Base-by-base conservation (phyloP, 768 basidiomycete species). In the Dacryopinax spathularia region DNA sequence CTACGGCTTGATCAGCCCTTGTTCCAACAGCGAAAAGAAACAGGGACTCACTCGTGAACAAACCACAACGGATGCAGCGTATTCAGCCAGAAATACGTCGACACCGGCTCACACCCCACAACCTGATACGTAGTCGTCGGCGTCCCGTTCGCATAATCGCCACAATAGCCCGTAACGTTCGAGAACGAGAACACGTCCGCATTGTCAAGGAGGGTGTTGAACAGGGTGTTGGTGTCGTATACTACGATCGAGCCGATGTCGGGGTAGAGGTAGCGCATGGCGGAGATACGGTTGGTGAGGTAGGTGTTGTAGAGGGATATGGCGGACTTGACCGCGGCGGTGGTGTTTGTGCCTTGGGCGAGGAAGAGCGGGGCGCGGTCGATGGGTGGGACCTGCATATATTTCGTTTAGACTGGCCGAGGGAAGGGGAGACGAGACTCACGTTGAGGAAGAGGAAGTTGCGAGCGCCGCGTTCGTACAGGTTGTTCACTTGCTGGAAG, bases 61-160 rank as follows among this genome's bases (percentile, higher is more conserved):
- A 82, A 82, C 67, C 83, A 86, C 20, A 85, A 67, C 29, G 83
- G 84, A 69, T 85, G 84, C 37, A 86, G 73, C 1, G 75, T 70
- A 69, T 85, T 84, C 56, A 85, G 69, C 84, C 84, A 85, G 73
- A 86, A 85, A 70, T 85, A 85, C 56, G 76, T 84, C 20, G 81
- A 82, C 31, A 82, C 84, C 1, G 84, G 84, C 15, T 82, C 83
- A 69, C 82, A 86, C 1, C 80, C 79, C 6, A 76, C 70, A 13
- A 79, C 76, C 72, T 85, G 82, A 36, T 82, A 83, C n/a, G 79
- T 81, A 43, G 62, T 66, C 9, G 76, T 72, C 4, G 81, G 77
- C 0, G 82, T 83, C 10, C 84, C 84, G 66, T 81, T 82, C 3
- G 20, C 70, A 70, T 86, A 86, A 1, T 79, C 81, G 29, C 76